Evolutionary conservation across 352 stramenopile genomes (phyloP), one percentile per base, ranked within the genome.

Genomic region (Aphanomyces cochlioides): DNA sequence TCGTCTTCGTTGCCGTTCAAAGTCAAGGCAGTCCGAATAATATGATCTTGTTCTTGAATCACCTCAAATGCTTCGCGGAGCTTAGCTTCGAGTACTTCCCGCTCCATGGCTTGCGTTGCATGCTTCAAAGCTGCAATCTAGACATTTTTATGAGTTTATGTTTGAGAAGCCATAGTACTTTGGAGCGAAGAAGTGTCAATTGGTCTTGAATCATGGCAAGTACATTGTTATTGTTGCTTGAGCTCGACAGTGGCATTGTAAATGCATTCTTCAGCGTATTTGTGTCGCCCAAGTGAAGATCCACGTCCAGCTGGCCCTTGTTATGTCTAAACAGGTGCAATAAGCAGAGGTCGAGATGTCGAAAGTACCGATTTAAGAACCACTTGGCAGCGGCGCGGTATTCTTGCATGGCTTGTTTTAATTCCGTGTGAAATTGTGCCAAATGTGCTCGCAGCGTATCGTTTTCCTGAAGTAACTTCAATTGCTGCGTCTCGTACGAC

Each of bases 401-500:
- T 34, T 67, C 60, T 10, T 17, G 12, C 43, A 45, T 67, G 4
- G 37, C 13, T 59, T 67, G 60, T 37, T 67, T 67, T 28, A 67
- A 43, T 50, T 67, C 60, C 28, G 13, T 34, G 38, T 67, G 36
- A 50, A 67, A 67, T 34, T 67, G 34, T n/a, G 38, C 28, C 47
- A 67, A 34, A 38, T 58, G 43, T 4, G 19, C 19, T 10, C 60
- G 60, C n/a, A 67, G 60, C 28, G 43, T 58, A 28, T 67, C 60
- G 47, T 67, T 67, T 50, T 67, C 60, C 7, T 39, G 21, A 12
- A 67, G 28, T 7, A 67, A 37, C 34, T 17, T 28, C 47, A 45
- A 54, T 17, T 67, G 60, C 41, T 67, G 60, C 36, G 34, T 17
- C 47, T 67, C 60, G 47, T 67, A 67, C 43, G 60, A 67, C 28